A percentile compares a stretch with the other conserved stretches of the same genome.
These are phyloP conservation scores for Diaporthe vexans DNA, from an alignment of 2,329 filamentous ascomycete genomes.

Conservation along the genomic window DNA sequence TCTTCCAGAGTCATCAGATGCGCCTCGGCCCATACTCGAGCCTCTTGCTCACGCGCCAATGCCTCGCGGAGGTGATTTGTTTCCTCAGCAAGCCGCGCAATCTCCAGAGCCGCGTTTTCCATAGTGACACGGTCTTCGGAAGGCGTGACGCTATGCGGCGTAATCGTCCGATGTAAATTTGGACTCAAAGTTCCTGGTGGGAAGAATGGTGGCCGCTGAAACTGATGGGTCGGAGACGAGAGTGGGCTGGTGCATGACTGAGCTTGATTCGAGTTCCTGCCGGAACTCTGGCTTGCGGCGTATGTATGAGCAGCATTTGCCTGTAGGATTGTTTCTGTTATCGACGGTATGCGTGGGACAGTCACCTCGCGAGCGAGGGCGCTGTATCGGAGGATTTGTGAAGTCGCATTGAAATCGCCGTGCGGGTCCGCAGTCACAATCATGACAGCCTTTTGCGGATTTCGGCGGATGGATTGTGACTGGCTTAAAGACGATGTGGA, in stretches of 20 bases:
- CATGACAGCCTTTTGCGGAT: conserved; percentile 92
- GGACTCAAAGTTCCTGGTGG: conserved; percentile 51
- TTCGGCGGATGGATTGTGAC: conserved; percentile 65
- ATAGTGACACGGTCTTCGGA: conserved; percentile 77
- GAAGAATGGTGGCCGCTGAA: conserved; percentile 57
- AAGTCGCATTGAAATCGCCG: conserved; percentile 96
- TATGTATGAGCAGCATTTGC: conserved; percentile 52
- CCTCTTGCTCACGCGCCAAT: conserved; percentile 78
- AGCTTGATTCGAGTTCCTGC: conserved; percentile 43
- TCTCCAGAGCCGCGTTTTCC: conserved; percentile 85
- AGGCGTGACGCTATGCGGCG: conserved; percentile 55
- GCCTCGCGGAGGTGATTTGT: conserved; percentile 81
- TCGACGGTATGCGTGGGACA: conserved; percentile 87
- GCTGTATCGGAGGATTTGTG: conserved; percentile 94
- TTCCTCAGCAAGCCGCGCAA: conserved; percentile 82
- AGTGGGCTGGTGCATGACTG: conserved; percentile 47
- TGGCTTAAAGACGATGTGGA: conserved; percentile 61
- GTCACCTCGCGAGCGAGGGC: conserved; percentile 94
- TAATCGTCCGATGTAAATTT: conserved; percentile 54
- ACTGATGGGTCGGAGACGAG: conserved; percentile 49
- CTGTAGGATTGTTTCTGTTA: conserved; percentile 77
- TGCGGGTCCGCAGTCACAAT: conserved; percentile 94
- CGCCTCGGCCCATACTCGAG: conserved; percentile 79
- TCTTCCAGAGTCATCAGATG: conserved; percentile 80
- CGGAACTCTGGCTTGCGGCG: conserved; percentile 42